A percentile compares a stretch with the other conserved stretches of the same genome.
Evolutionary conservation across 352 stramenopile genomes (phyloP).

Genomic region (Phytophthora sp.): DNA sequence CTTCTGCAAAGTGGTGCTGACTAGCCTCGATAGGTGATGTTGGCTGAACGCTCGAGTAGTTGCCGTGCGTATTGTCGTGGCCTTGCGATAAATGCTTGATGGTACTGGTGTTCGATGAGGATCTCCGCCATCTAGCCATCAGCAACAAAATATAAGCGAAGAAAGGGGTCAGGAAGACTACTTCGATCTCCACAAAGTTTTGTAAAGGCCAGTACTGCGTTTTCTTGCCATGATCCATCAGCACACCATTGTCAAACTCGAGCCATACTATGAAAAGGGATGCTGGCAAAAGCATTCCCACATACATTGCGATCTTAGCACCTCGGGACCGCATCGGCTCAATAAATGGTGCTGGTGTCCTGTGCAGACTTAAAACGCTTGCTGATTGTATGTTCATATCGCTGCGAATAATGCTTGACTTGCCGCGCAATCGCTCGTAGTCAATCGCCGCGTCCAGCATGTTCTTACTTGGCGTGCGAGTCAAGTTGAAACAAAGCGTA

Average conservation of each 20-base stretch:
- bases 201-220: slow-evolving; percentile 59
- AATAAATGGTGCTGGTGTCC: slow-evolving; percentile 31
- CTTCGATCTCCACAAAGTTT: slow-evolving; percentile 45
- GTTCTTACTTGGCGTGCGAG: slow-evolving; percentile 21
- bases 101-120: not conserved
- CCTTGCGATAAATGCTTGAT: slow-evolving; percentile 1
- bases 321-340: slow-evolving; percentile 38
- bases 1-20: not conserved
- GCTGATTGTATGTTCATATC: not conserved
- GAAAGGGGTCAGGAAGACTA: slow-evolving; percentile 40
- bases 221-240: slow-evolving; percentile 38
- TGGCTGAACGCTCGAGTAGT: slow-evolving; percentile 26
- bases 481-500: slow-evolving; percentile 40
- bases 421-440: slow-evolving; percentile 24
- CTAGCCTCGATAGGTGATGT: slow-evolving; percentile 9
- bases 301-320: slow-evolving; percentile 35
- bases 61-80: slow-evolving; percentile 4
- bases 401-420: not conserved
- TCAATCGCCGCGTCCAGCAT: slow-evolving; percentile 34
- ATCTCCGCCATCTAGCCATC: slow-evolving; percentile 13
- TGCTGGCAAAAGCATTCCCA: slow-evolving; percentile 26
- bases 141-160: slow-evolving; percentile 34
- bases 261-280: slow-evolving; percentile 42
- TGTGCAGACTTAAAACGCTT: slow-evolving; percentile 1
- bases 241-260: slow-evolving; percentile 34